Conservation (phyloP, 768 basidiomycete genomes). For the Rhodotorula graminis region DNA sequence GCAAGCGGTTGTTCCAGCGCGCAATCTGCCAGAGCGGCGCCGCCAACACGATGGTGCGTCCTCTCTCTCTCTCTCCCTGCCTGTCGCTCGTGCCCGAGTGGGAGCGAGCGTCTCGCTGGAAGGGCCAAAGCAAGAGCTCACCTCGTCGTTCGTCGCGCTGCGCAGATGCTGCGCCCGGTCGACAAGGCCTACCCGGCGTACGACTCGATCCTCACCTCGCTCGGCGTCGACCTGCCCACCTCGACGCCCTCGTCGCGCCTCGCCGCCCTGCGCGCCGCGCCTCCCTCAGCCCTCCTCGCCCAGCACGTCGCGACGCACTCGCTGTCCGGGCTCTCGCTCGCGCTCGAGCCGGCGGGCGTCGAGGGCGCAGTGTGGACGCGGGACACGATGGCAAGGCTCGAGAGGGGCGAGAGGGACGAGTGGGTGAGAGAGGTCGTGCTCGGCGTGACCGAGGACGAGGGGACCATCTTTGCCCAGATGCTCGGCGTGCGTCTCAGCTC, state of each 20-base stretch:
- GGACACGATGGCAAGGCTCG: neutral
- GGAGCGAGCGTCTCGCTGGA: no score
- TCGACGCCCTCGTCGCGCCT: conserved; percentile 4
- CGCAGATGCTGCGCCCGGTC: conserved; percentile 22
- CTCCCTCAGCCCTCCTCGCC: neutral
- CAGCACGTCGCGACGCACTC: conserved; percentile 11
- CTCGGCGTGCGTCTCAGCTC: neutral
- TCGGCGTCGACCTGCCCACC: neutral
- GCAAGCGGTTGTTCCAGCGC: conserved; percentile 23
- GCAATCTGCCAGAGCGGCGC: conserved; percentile 34
- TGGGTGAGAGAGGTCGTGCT: conserved; percentile 26
- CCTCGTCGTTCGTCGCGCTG: no score
- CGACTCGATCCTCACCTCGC: conserved; percentile 14
- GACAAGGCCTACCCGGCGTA: conserved; percentile 22
- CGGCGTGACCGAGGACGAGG: conserved; percentile 32
- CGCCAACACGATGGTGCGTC: conserved; percentile 23
- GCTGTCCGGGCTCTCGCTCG: conserved; percentile 12
- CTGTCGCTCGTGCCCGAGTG: no score
- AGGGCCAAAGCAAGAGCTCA: no score
- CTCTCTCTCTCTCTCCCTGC: neutral
- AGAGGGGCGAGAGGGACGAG: conserved; percentile 20
- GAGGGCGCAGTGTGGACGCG: conserved; percentile 11
- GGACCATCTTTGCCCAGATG: conserved; percentile 5
- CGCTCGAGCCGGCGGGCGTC: conserved; percentile 8
- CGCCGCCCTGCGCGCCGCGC: conserved; percentile 10